Evolutionary conservation across 257 asterid species (phyloP), one percentile per base, ranked within the genome.

Genomic region (Echium plantagineum): DNA sequence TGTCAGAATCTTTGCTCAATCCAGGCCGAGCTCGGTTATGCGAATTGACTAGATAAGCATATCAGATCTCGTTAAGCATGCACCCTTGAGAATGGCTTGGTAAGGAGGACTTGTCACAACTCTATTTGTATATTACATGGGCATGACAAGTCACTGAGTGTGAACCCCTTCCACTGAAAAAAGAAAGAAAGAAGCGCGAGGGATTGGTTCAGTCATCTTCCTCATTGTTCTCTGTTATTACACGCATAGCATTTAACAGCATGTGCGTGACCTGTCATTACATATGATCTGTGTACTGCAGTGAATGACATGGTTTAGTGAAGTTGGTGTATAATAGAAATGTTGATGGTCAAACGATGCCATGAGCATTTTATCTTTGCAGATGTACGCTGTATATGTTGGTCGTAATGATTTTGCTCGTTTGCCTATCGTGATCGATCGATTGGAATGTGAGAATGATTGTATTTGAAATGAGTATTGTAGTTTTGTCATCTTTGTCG

Each of bases 1-100:
- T 93, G 98, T 86, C 98, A 3, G 95, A 91, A 64, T 82, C 96
- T 28, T 85, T 78, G 21, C 94, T 91, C 63, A 91, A 91, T 79
- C 98, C 96, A 32, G 98, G 96, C 52, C 81, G 78, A 81, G 80
- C 94, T 49, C 88, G 96, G 67, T 69, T 91, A 57, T 88, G 95
- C 69, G 83, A 79, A 42, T 31, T 75, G 81, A 74, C 53, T 57
- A 62, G 74, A 65, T 78, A 69, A 69, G 28, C 21, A n/a, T 56
- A 19, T 56, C 38, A 21, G 31, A 2, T 24, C 26, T 24, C 32
- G 16, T 51, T 24, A 51, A 58, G 32, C 47, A 21, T 18, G 16
- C 20, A 16, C 12, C 24, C 20, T 2, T 26, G 38, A 55, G 63
- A 7, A 54, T 64, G 60, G 35, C 17, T 22, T 56, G 60, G 19